Percentiles rank a stretch among this genome's conserved stretches.
phyloP scores from a whole-genome alignment of 768 basidiomycete genomes.

The Hypholoma fasciculare region DNA sequence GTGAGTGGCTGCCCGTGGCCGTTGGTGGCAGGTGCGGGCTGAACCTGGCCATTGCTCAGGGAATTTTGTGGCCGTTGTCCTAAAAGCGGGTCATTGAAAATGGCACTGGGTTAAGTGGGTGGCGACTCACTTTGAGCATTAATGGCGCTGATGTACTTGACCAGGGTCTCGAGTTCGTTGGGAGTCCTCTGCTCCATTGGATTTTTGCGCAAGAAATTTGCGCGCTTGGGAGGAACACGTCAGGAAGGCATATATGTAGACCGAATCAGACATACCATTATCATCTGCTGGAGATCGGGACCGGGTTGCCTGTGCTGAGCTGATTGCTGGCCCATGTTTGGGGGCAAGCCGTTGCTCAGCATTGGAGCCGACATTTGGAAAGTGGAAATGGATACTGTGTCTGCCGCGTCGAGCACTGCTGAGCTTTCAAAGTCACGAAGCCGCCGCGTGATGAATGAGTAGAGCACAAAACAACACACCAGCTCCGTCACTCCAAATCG shows the following conservation, averaged over 20 bases:
- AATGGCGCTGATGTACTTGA: constrained; percentile 49
- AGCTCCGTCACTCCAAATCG: not conserved
- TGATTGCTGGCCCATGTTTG: constrained; percentile 33
- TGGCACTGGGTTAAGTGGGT: constrained; percentile 1
- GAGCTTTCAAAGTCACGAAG: constrained; percentile 27
- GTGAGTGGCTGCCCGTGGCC: constrained; percentile 46
- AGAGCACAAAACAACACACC: constrained; percentile 24
- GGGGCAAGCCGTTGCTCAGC: constrained; percentile 37
- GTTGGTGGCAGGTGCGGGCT: constrained; percentile 40
- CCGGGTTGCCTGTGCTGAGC: constrained; percentile 30
- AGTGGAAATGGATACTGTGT: not conserved
- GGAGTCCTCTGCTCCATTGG: constrained; percentile 48
- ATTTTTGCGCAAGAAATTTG: constrained; percentile 49
- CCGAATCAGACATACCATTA: constrained; percentile 32
- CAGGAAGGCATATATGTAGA: constrained; percentile 9
- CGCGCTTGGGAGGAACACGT: constrained; percentile 35
- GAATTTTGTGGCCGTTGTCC: constrained; percentile 30
- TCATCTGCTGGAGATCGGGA: constrained; percentile 43
- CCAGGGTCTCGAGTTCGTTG: constrained; percentile 44
- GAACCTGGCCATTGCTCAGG: constrained; percentile 31
- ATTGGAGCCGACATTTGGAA: constrained; percentile 38
- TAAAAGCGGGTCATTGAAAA: constrained; percentile 10
- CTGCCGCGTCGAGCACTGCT: constrained; percentile 13
- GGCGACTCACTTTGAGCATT: constrained; percentile 32
- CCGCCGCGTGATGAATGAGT: constrained; percentile 34